Conservation (phyloP, 352 stramenopile genomes). For the Phytophthora colocasiae region DNA sequence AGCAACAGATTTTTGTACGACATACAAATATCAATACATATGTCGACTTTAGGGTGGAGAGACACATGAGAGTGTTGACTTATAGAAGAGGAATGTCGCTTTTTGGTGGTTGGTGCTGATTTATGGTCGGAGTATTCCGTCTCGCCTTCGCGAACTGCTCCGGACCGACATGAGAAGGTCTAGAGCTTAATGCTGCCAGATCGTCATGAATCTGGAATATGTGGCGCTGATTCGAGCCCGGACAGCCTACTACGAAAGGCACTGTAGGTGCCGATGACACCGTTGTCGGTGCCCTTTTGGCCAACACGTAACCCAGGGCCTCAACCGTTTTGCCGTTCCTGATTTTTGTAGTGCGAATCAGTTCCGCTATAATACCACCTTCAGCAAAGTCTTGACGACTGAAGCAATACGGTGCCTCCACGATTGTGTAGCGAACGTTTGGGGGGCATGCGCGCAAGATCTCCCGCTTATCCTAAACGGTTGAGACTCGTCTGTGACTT, state of each 20-base stretch:
- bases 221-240: slow-evolving; percentile 7
- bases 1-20: not conserved
- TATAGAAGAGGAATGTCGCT: slow-evolving; percentile 19
- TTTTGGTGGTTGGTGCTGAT: slow-evolving; percentile 39
- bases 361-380: slow-evolving; percentile 23
- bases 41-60: slow-evolving; percentile 21
- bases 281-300: not conserved
- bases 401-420: slow-evolving; percentile 22
- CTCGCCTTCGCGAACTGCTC: slow-evolving; percentile 12
- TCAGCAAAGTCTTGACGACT: slow-evolving; percentile 6
- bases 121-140: slow-evolving; percentile 35
- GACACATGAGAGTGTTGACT: slow-evolving; percentile 17
- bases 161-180: slow-evolving; percentile 21
- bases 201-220: slow-evolving; percentile 19
- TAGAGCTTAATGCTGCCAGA: slow-evolving; percentile 7
- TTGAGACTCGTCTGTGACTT: slow-evolving; percentile 19
- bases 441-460: slow-evolving; percentile 8
- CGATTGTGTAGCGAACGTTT: slow-evolving; percentile 23
- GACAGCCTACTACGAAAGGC: not conserved
- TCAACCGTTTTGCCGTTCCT: slow-evolving; percentile 17
- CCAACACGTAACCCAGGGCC: not conserved
- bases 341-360: slow-evolving; percentile 39
- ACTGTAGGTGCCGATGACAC: not conserved
- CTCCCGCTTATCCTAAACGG: not conserved
- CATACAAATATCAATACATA: slow-evolving; percentile 9